Conservation (phyloP, 495 filamentous ascomycete species). For the Amphirosellinia nigrospora region DNA sequence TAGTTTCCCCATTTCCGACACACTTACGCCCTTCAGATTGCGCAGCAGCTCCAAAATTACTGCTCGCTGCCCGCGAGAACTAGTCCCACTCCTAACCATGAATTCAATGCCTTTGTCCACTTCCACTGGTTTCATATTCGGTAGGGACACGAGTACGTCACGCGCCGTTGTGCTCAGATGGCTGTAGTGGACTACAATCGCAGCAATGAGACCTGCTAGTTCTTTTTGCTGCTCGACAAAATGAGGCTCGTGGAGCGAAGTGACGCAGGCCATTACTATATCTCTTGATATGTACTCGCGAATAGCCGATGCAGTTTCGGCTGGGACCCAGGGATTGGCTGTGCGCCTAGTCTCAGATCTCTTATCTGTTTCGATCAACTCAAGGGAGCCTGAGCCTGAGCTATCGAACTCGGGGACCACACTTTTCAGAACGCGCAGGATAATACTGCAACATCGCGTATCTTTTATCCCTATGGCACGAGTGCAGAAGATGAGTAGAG, state of each 20-base stretch:
- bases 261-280: conserved; percentile 81
- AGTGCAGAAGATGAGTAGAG: conserved; percentile 86
- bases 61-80: conserved; percentile 77
- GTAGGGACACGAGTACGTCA: conserved; percentile 58
- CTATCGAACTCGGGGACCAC: conserved; percentile 79
- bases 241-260: conserved; percentile 90
- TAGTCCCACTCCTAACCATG: conserved; percentile 54
- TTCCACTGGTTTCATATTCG: conserved; percentile 60
- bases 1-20: conserved; percentile 91
- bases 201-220: conserved; percentile 83
- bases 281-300: conserved; percentile 90
- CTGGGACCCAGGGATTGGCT: conserved; percentile 54
- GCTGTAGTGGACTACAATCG: conserved; percentile 78
- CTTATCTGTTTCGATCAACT: not conserved
- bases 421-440: conserved; percentile 81
- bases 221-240: conserved; percentile 97
- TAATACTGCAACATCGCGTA: conserved; percentile 82
- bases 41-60: conserved; percentile 87
- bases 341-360: conserved; percentile 17
- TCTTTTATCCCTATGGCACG: conserved; percentile 92
- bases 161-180: conserved; percentile 64
- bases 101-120: conserved; percentile 67
- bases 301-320: conserved; percentile 64
- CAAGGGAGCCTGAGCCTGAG: conserved; percentile 24
- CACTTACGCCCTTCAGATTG: conserved; percentile 83